Evolutionary conservation across 2,329 filamentous ascomycete species (phyloP).

Genomic region (Pseudogymnoascus sp.): DNA sequence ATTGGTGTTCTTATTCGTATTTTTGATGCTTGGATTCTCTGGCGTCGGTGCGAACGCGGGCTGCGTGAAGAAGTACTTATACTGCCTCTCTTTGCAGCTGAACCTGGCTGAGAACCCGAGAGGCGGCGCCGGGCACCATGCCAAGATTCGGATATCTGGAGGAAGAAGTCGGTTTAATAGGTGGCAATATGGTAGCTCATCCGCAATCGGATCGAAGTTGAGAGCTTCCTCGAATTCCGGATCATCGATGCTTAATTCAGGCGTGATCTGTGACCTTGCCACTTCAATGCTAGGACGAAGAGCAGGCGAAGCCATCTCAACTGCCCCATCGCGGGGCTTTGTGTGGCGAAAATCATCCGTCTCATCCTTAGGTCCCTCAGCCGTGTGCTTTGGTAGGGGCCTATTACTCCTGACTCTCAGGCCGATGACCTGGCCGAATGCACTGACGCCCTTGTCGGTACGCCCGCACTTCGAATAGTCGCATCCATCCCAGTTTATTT

Average conservation of each 20-base stretch:
- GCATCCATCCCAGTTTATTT: conserved; percentile 72
- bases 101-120: conserved; percentile 82
- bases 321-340: conserved; percentile 18
- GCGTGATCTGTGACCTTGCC: not conserved
- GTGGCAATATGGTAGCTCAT: conserved; percentile 78
- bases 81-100: conserved; percentile 82
- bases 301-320: conserved; percentile 23
- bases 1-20: conserved; percentile 24
- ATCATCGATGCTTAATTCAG: conserved; percentile 12
- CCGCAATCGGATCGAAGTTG: conserved; percentile 58
- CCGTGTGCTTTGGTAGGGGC: conserved; percentile 42
- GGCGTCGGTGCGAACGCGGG: conserved; percentile 72
- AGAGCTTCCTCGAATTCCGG: conserved; percentile 17
- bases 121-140: conserved; percentile 84
- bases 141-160: conserved; percentile 79
- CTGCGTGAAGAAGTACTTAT: conserved; percentile 97
- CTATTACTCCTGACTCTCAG: conserved; percentile 73
- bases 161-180: conserved; percentile 84
- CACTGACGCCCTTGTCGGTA: conserved; percentile 88
- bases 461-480: conserved; percentile 94
- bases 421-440: conserved; percentile 91
- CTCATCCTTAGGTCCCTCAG: not conserved
- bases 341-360: conserved; percentile 20
- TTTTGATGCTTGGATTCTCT: conserved; percentile 26
- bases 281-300: conserved; percentile 18